Evolutionary conservation across 1,284 basidiomycete genomes (phyloP).

Genomic region (Leccinum fallax): DNA sequence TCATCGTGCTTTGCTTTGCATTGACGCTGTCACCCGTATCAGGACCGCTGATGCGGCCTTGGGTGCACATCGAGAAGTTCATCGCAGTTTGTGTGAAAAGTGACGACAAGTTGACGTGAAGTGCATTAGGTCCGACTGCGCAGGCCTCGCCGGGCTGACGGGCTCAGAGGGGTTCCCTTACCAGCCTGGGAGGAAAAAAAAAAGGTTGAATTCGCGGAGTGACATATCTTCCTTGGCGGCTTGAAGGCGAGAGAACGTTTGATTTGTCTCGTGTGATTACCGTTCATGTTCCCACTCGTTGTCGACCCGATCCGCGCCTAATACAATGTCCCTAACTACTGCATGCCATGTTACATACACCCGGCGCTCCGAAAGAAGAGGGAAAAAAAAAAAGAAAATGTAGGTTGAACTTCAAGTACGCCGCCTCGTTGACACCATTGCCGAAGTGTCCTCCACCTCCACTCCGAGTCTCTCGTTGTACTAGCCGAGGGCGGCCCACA

Average conservation of each 20-base stretch:
- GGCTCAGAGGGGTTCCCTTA: background rate
- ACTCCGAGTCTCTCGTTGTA: background rate
- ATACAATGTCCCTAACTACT: background rate
- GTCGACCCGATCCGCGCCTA: background rate
- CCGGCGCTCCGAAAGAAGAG: background rate
- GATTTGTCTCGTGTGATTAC: conserved; percentile 1
- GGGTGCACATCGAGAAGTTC: conserved; percentile 2
- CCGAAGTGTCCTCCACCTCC: background rate
- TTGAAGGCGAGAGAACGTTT: background rate
- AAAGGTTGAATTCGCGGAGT: background rate
- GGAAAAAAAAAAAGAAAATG: background rate
- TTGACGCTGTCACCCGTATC: conserved; percentile 29
- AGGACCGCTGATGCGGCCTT: conserved; percentile 19
- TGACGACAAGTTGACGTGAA: conserved; percentile 17
- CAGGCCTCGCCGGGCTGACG: conserved; percentile 9
- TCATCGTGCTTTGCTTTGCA: conserved; percentile 11
- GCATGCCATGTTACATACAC: background rate
- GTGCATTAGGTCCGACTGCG: background rate
- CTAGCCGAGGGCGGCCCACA: background rate
- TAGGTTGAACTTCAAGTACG: background rate
- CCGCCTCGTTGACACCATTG: background rate
- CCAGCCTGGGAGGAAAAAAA: conserved; percentile 16
- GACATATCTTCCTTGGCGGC: conserved; percentile 8
- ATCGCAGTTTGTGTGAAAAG: conserved; percentile 22
- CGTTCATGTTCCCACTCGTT: conserved; percentile 14